These are phyloP conservation scores for Epichloe elymi DNA, from an alignment of 2,329 filamentous ascomycete species.

Conservation along the genomic window DNA sequence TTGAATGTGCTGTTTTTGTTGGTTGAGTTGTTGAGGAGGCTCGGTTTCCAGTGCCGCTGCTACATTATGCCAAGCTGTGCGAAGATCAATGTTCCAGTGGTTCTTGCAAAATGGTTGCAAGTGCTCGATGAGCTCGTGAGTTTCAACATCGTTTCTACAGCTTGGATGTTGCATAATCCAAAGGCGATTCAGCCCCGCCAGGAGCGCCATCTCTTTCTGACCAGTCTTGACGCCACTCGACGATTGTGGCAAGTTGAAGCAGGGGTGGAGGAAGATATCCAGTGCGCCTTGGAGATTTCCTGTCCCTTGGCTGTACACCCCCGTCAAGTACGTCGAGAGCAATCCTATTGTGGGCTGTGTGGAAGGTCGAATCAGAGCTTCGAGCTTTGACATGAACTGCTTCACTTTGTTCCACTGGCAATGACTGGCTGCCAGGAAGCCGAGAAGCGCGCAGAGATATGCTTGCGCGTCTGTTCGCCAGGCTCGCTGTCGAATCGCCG, in stretches of 20 bases:
- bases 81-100: slow-evolving; percentile 62
- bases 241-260: slow-evolving; percentile 34
- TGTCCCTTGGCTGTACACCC: slow-evolving; percentile 59
- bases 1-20: slow-evolving; percentile 68
- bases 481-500: slow-evolving; percentile 42
- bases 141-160: slow-evolving; percentile 43
- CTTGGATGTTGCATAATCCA: slow-evolving; percentile 56
- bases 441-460: slow-evolving; percentile 58
- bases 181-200: slow-evolving; percentile 54
- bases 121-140: slow-evolving; percentile 47
- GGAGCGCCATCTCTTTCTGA: slow-evolving; percentile 50
- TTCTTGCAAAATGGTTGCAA: slow-evolving; percentile 54
- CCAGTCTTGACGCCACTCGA: slow-evolving; percentile 32
- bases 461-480: slow-evolving; percentile 55
- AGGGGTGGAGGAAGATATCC: slow-evolving; percentile 47
- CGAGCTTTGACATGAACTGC: slow-evolving; percentile 41
- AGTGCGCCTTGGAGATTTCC: slow-evolving; percentile 61
- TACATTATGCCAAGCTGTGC: slow-evolving; percentile 65
- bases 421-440: slow-evolving; percentile 55
- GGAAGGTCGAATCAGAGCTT: slow-evolving; percentile 26
- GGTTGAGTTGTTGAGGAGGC: slow-evolving; percentile 53
- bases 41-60: slow-evolving; percentile 52
- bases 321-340: slow-evolving; percentile 58
- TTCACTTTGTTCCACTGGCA: slow-evolving; percentile 57
- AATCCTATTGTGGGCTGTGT: slow-evolving; percentile 29